phyloP scores from a whole-genome alignment of 305 asterid genomes.

The Fraxinus latifolia region DNA sequence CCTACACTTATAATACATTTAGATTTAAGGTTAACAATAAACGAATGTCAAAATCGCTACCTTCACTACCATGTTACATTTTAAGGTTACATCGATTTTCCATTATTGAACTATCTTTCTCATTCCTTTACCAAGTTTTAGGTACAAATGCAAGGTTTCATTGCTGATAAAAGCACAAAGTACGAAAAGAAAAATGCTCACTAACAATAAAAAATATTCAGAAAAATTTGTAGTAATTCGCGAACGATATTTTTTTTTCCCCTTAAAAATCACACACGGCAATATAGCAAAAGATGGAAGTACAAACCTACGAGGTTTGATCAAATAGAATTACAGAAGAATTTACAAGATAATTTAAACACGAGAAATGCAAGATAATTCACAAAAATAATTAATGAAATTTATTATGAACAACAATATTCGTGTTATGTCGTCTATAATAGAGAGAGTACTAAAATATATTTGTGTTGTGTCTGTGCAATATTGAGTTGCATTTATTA shows the following conservation, averaged over 20 bases:
- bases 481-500: background rate
- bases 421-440: background rate
- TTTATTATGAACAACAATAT: background rate
- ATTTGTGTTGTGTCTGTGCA: background rate
- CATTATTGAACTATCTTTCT: background rate
- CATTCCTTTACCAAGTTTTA: background rate
- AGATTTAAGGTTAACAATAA: too few species aligned
- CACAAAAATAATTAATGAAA: background rate
- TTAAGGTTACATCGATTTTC: background rate
- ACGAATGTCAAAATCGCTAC: background rate
- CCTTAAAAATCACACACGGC: background rate
- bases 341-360: background rate
- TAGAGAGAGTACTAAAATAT: background rate
- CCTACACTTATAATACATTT: too few species aligned
- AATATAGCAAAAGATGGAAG: background rate
- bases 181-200: background rate
- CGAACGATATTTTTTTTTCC: too few species aligned
- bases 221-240: background rate
- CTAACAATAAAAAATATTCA: background rate
- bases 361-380: background rate
- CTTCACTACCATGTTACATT: background rate
- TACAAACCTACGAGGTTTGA: background rate
- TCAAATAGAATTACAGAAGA: background rate
- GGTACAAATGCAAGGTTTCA: background rate
- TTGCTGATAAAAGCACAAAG: background rate